These are phyloP conservation scores for Pseudocercospora eumusae DNA, from an alignment of 2,329 filamentous ascomycete species.

Conservation along the genomic window DNA sequence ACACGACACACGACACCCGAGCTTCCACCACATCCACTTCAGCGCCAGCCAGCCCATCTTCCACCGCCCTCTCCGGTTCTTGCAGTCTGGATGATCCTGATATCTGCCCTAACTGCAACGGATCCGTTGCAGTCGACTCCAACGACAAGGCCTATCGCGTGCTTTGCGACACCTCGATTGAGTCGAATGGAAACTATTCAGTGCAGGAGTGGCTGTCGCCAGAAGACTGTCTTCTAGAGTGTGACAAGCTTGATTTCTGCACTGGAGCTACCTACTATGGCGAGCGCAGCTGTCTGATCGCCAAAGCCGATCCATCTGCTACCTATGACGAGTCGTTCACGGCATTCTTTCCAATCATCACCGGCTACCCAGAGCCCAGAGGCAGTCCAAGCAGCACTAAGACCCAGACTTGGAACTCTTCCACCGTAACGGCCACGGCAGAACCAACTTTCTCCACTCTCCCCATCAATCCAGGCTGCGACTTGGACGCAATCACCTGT, in stretches of 20 bases:
- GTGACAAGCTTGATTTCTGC: conserved; percentile 31
- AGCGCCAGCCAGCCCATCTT: conserved; percentile 3
- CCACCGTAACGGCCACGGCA: conserved; percentile 10
- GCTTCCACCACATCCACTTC: conserved; percentile 12
- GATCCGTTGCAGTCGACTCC: conserved; percentile 18
- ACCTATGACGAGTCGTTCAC: conserved; percentile 27
- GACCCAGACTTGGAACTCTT: conserved; percentile 11
- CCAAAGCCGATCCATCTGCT: conserved; percentile 26
- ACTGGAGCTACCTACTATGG: conserved; percentile 29
- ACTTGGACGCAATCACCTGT: conserved; percentile 25
- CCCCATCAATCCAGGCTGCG: conserved; percentile 25
- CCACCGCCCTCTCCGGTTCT: conserved; percentile 4
- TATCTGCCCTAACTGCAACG: conserved; percentile 33
- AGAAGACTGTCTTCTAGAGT: conserved; percentile 26
- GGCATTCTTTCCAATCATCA: conserved; percentile 33
- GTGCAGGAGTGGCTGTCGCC: conserved; percentile 28
- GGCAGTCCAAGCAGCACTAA: conserved; percentile 1
- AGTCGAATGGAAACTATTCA: conserved; percentile 26
- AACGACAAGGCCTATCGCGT: conserved; percentile 23
- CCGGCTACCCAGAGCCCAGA: conserved; percentile 5
- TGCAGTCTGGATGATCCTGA: conserved; percentile 23
- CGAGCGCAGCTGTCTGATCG: conserved; percentile 32
- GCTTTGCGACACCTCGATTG: conserved; percentile 24
- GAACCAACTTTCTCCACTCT: conserved; percentile 25
- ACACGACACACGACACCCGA: conserved; percentile 8